Evolutionary conservation across 345 rosid genomes (phyloP), one percentile per base, ranked within the genome.

Genomic region (Sisymbrium altissimum): DNA sequence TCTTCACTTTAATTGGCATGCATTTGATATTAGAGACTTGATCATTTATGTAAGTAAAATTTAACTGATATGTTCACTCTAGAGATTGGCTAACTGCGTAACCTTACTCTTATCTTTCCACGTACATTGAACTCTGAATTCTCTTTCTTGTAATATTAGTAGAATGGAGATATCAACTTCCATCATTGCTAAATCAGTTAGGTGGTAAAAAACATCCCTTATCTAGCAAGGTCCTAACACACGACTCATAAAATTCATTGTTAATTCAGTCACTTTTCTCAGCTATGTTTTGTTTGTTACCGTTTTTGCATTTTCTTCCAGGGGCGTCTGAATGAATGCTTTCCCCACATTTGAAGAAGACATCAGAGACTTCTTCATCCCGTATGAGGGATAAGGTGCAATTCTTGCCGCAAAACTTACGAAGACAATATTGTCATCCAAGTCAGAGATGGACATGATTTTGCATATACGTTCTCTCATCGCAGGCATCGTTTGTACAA

Each of bases 1-100:
- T 86, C 95, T 73, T 35, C 80, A 35, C 80, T 87, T 46, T 86
- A 82, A 75, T 48, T 86, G 67, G 83, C 90, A 45, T 94, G 89
- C 78, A 83, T 88, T 66, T 72, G 84, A 44, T 70, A 50, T 18
- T 85, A 84, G 85, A 78, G 86, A 86, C 81, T 80, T 91, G 86
- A 73, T 87, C 43, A 74, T 88, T 61, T 81, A 85, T 72, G 98
- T 91, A 84, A 86, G 92, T 71, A 39, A 44, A 36, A 3, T 70
- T 17, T 66, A 38, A 53, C 44, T 48, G 49, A 69, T 39, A n/a
- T 61, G 27, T 44, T 30, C 68, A 48, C 12, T 30, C 55, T 27
- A 50, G 43, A 41, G 43, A 45, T 48, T 69, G 41, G 53, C 39
- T 6, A 5, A 13, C 25, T 33, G 33, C 38, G 39, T 65, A 56